These are phyloP conservation scores for Erucastrum elatum DNA, from an alignment of 345 rosid genomes.

Conservation along the genomic window DNA sequence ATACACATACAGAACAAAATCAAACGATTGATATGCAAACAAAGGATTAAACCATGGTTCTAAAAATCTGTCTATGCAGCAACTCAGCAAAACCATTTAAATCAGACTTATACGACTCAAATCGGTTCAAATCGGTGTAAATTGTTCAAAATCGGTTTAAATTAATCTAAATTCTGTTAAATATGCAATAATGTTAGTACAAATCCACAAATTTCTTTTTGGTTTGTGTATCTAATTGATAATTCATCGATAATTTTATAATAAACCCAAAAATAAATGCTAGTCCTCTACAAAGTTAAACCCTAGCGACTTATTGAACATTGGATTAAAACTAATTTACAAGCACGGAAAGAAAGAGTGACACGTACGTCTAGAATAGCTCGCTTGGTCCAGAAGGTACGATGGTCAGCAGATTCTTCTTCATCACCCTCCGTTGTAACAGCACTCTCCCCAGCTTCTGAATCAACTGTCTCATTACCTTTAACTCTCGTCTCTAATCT, in stretches of 20 bases:
- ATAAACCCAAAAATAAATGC: neutral
- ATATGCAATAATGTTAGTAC: neutral
- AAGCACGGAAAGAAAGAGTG: neutral
- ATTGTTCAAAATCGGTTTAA: neutral
- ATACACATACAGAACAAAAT: conserved; percentile 3
- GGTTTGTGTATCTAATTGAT: neutral
- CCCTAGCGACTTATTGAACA: neutral
- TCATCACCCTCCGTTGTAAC: conserved; percentile 34
- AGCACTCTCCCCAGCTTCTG: conserved; percentile 38
- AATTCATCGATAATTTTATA: neutral
- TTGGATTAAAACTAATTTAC: neutral
- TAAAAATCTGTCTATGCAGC: neutral
- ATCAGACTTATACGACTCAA: no score
- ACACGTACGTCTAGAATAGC: conserved; percentile 47
- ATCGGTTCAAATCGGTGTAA: no score
- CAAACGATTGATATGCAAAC: neutral
- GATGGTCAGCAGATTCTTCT: conserved; percentile 23
- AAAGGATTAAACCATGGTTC: neutral
- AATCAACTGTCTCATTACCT: conserved; percentile 30
- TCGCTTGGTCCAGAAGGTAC: conserved; percentile 52
- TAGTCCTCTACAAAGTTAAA: no score
- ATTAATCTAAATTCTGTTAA: neutral
- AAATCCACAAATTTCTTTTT: neutral
- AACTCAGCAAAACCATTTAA: neutral
- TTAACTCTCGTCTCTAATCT: conserved; percentile 68